These are phyloP conservation scores for Zygotorulaspora danielsina DNA, from an alignment of 805 yeast species.

Conservation along the genomic window DNA sequence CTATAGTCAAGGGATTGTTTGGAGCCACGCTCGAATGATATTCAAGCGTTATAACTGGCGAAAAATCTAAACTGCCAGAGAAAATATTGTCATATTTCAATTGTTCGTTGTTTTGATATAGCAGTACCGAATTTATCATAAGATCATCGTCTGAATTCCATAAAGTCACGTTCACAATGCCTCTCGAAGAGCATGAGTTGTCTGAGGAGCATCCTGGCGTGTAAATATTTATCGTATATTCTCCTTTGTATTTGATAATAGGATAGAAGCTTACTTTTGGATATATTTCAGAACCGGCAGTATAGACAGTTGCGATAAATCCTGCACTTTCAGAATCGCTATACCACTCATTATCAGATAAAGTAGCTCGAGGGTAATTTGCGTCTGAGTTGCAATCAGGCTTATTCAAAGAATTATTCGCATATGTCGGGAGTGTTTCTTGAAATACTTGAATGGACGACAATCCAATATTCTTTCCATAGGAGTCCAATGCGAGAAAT, in stretches of 20 bases:
- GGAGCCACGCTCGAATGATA: conserved; percentile 35
- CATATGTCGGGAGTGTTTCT: conserved; percentile 53
- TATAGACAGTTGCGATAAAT: conserved; percentile 33
- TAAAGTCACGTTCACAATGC: conserved; percentile 73
- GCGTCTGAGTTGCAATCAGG: conserved; percentile 47
- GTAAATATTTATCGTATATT: conserved; percentile 63
- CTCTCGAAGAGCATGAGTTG: conserved; percentile 63
- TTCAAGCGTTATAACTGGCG: conserved; percentile 44
- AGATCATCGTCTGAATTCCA: conserved; percentile 37
- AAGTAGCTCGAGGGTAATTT: conserved; percentile 28
- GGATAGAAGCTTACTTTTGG: conserved; percentile 54
- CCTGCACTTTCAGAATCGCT: conserved; percentile 31
- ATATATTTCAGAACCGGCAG: conserved; percentile 29
- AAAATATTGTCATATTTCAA: conserved; percentile 77
- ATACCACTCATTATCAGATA: conserved; percentile 33
- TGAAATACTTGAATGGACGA: conserved; percentile 71
- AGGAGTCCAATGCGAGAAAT: conserved; percentile 59
- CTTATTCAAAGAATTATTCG: conserved; percentile 67
- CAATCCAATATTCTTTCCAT: conserved; percentile 66
- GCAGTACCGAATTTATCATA: conserved; percentile 38
- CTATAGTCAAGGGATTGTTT: conserved; percentile 33
- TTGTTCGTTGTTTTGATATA: conserved; percentile 77
- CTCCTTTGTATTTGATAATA: conserved; percentile 66
- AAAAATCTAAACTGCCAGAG: conserved; percentile 58
- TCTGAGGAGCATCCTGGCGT: conserved; percentile 86